Evolutionary conservation across 176 grass and related monocot species (phyloP).

Genomic region (Zizania latifolia): DNA sequence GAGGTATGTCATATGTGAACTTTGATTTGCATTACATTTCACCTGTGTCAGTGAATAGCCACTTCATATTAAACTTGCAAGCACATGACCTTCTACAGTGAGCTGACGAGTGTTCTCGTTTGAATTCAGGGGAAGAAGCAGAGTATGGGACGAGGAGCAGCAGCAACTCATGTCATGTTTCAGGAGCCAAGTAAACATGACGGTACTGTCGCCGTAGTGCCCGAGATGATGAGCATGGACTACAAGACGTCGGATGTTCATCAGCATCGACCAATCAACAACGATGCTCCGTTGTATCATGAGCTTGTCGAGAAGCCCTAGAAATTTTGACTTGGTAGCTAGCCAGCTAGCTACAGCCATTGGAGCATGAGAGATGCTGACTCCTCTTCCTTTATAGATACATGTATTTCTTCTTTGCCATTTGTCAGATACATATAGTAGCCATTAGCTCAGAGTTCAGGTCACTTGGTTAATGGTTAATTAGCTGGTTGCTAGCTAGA

Average conservation of each 20-base stretch:
- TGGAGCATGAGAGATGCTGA: conserved; percentile 12
- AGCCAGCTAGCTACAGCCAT: neutral
- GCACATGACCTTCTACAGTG: neutral
- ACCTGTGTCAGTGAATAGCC: neutral
- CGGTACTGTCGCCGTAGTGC: neutral
- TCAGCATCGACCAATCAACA: conserved; percentile 55
- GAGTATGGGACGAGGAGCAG: neutral
- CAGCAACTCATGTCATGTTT: neutral
- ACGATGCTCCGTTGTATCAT: conserved; percentile 25
- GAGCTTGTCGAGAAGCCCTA: conserved; percentile 30
- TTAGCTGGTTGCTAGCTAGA: neutral
- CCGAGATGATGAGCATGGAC: conserved; percentile 41
- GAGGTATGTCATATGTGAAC: conserved; percentile 1
- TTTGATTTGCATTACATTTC: neutral
- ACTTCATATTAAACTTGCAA: neutral
- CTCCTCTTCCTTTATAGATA: neutral
- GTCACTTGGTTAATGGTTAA: too few relatives aligned
- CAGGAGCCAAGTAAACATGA: neutral
- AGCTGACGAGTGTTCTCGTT: neutral
- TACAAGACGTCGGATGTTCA: conserved; percentile 8
- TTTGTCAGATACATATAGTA: neutral
- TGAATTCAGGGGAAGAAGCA: conserved; percentile 19
- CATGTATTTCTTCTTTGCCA: neutral
- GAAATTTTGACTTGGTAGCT: neutral
- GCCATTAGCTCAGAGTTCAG: too few relatives aligned